phyloP scores from a whole-genome alignment of 1,284 basidiomycete species.

The Tetrapyrgos nigripes region DNA sequence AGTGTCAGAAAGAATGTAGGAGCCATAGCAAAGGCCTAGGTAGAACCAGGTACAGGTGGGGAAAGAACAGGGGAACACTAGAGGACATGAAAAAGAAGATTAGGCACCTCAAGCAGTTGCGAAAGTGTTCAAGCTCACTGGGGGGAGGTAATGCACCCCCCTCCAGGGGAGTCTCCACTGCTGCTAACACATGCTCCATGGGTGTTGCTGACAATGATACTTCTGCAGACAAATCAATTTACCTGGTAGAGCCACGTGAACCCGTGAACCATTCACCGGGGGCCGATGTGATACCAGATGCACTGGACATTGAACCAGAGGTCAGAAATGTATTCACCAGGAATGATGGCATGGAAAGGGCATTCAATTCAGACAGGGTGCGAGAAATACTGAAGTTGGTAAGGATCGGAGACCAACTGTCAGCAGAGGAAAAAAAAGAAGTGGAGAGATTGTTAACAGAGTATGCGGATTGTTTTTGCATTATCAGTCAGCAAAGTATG shows the following conservation, averaged over 20 bases:
- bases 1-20: too few species aligned
- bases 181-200: too few species aligned
- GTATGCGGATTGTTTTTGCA: slow-evolving; percentile 20
- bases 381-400: slow-evolving; percentile 7
- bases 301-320: background rate
- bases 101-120: background rate
- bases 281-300: slow-evolving; percentile 3
- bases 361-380: background rate
- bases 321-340: background rate
- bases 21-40: too few species aligned
- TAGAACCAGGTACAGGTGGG: too few species aligned
- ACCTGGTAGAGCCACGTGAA: too few species aligned
- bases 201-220: background rate
- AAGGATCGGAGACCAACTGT: slow-evolving; percentile 8
- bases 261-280: background rate
- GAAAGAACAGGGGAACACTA: too few species aligned
- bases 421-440: background rate
- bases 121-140: background rate
- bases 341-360: background rate
- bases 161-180: too few species aligned
- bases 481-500: slow-evolving; percentile 14
- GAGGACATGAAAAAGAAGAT: too few species aligned
- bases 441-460: background rate
- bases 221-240: background rate
- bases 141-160: slow-evolving; percentile 1